Conservation (phyloP, 164 flowering plant genomes). For the Magnolia sinica region DNA sequence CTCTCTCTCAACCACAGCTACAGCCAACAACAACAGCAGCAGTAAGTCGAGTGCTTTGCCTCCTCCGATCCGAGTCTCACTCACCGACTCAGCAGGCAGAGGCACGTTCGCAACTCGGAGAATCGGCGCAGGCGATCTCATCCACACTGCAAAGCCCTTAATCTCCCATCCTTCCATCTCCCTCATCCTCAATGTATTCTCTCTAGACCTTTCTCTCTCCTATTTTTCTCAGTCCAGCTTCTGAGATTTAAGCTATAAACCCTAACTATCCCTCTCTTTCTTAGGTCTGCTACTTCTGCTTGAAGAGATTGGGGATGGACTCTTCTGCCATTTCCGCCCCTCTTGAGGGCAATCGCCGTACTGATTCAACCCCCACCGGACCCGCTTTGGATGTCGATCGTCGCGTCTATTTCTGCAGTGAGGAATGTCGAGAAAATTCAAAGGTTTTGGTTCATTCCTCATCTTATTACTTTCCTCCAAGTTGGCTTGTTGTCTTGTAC, state of each 20-base stretch:
- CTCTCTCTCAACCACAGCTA: background rate
- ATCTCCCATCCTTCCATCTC: constrained; percentile 65
- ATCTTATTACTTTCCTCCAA: no score
- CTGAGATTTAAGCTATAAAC: no score
- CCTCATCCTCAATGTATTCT: constrained; percentile 22
- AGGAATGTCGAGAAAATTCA: constrained; percentile 44
- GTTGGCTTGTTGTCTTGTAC: no score
- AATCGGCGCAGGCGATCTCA: constrained; percentile 69
- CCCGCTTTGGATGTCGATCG: constrained; percentile 1
- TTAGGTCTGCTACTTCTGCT: constrained; percentile 30
- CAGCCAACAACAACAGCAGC: background rate
- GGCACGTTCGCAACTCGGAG: constrained; percentile 81
- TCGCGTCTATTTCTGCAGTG: constrained; percentile 47
- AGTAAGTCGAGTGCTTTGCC: constrained; percentile 33
- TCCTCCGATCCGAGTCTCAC: constrained; percentile 71
- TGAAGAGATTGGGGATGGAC: constrained; percentile 5
- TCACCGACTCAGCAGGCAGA: constrained; percentile 82
- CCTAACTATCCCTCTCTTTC: background rate
- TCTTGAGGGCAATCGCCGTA: no score
- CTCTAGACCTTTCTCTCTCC: background rate
- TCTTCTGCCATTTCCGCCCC: background rate
- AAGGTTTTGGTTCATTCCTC: constrained; percentile 25
- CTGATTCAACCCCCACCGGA: background rate
- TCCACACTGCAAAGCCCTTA: constrained; percentile 80
- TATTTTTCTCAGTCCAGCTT: background rate